Percentiles rank a stretch among this genome's conserved stretches.
phyloP scores from a whole-genome alignment of 1,139 yeast species.

The Candida dubliniensis region DNA sequence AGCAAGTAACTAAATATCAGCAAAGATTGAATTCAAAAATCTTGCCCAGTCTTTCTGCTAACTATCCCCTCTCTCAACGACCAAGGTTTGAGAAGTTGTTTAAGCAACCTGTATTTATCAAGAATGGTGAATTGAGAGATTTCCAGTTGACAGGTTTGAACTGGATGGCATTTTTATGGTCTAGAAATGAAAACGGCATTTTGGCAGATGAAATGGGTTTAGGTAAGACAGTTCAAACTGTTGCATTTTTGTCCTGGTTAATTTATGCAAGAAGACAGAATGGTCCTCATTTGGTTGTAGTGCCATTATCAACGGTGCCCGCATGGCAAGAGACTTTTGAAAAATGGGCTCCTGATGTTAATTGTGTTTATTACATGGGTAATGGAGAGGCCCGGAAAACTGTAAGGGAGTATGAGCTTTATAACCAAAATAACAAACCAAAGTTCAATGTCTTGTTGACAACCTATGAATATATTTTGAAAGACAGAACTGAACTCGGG shows the following conservation, averaged over 20 bases:
- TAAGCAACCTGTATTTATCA: conserved; percentile 85
- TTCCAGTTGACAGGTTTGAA: conserved; percentile 97
- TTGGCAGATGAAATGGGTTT: conserved; percentile 99
- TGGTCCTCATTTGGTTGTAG: conserved; percentile 96
- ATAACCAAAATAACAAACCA: conserved; percentile 58
- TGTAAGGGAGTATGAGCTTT: conserved; percentile 85
- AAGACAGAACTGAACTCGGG: conserved; percentile 81
- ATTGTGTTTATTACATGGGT: conserved; percentile 90
- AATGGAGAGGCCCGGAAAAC: conserved; percentile 82
- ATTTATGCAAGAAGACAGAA: conserved; percentile 92
- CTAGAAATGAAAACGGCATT: conserved; percentile 95
- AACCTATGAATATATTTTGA: conserved; percentile 92
- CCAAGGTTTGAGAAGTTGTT: conserved; percentile 88
- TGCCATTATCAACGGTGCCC: conserved; percentile 93
- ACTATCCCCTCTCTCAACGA: conserved; percentile 66
- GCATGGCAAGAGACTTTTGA: conserved; percentile 99
- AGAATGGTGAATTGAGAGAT: conserved; percentile 90
- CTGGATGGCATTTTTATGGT: conserved; percentile 99
- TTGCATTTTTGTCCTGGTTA: conserved; percentile 90
- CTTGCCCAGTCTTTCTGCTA: conserved; percentile 77
- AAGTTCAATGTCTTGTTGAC: conserved; percentile 88
- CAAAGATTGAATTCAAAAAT: conserved; percentile 80
- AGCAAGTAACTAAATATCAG: conserved; percentile 81
- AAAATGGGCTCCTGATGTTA: conserved; percentile 95
- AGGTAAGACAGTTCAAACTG: conserved; percentile 97